Conservation (phyloP, 1,284 basidiomycete species). For the Cryptococcus sp. region DNA sequence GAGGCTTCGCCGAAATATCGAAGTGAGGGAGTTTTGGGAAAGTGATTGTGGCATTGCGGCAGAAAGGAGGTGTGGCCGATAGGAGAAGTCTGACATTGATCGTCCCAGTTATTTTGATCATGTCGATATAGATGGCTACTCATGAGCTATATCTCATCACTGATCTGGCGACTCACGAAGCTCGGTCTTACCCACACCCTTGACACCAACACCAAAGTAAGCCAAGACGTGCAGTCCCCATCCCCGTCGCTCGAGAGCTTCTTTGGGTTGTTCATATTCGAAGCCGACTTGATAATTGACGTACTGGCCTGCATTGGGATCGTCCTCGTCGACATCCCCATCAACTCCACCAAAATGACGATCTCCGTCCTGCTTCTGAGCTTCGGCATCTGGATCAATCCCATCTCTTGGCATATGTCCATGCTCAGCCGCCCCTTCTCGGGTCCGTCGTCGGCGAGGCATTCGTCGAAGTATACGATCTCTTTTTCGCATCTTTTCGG, state of each 20-base stretch:
- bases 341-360: slow-evolving; percentile 8
- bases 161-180: slow-evolving; percentile 30
- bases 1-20: slow-evolving; percentile 46
- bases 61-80: slow-evolving; percentile 47
- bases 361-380: slow-evolving; percentile 5
- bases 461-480: slow-evolving; percentile 24
- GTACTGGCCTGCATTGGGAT: slow-evolving; percentile 38
- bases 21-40: slow-evolving; percentile 46
- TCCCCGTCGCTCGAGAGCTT: slow-evolving; percentile 25
- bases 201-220: slow-evolving; percentile 46
- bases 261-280: slow-evolving; percentile 29
- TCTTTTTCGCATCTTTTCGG: slow-evolving; percentile 17
- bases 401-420: slow-evolving; percentile 4
- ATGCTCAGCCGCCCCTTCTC: not conserved
- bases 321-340: slow-evolving; percentile 23
- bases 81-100: slow-evolving; percentile 42
- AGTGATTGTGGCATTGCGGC: slow-evolving; percentile 39
- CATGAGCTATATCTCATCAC: too few species aligned
- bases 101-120: slow-evolving; percentile 34
- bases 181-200: slow-evolving; percentile 41
- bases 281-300: slow-evolving; percentile 48
- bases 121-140: slow-evolving; percentile 37
- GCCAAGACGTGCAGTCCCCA: slow-evolving; percentile 43
- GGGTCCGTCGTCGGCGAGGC: slow-evolving; percentile 10
- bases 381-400: slow-evolving; percentile 1